Evolutionary conservation across 2,329 filamentous ascomycete genomes (phyloP), one percentile per base, ranked within the genome.

Genomic region (Elsinoe perseae): DNA sequence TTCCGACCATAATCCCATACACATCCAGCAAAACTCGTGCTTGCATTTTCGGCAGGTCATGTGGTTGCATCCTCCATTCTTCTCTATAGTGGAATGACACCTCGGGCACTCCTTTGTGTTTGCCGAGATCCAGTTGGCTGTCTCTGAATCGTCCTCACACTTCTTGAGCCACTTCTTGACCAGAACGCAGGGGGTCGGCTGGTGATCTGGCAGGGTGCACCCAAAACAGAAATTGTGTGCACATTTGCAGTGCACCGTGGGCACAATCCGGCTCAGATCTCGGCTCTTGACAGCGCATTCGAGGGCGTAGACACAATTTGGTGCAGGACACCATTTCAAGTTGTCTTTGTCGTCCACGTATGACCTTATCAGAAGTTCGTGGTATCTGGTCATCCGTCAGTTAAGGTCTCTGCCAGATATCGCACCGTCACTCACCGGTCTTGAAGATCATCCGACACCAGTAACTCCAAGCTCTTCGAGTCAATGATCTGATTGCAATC

Each of bases 21-120:
- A 98, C 87, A 98, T 97, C 93, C 93, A 98, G 74, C 93, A 98
- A 67, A 98, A 96, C 67, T 96, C 91, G 67, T 96, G 85, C 66
- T 90, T 89, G 75, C 91, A 96, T 71, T 96, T 96, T 57, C 91
- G 80, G 69, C 91, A 96, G 0, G 91, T 96, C 91, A 96, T 96
- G 71, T 96, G 91, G 74, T 96, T 96, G 75, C 91, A 96, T 2
- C 91, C 91, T 54, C 91, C 91, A 63, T 98, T 98, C 81, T 98
- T 98, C 73, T 98, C 93, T 43, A 98, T 98, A 0, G 93, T 98
- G 1, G 92, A 97, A 64, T 89, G 84, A 72, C 93, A 98, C 69
- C 87, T 93, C 0, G 93, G 92, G 62, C 93, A 98, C 70, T 98
- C 93, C 69, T 98, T 98, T 1, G 93, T 98, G 70, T 98, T 95